Percentiles rank a stretch among this genome's conserved stretches.
These are phyloP conservation scores for Candida boleticola DNA, from an alignment of 805 yeast genomes.

Conservation along the genomic window DNA sequence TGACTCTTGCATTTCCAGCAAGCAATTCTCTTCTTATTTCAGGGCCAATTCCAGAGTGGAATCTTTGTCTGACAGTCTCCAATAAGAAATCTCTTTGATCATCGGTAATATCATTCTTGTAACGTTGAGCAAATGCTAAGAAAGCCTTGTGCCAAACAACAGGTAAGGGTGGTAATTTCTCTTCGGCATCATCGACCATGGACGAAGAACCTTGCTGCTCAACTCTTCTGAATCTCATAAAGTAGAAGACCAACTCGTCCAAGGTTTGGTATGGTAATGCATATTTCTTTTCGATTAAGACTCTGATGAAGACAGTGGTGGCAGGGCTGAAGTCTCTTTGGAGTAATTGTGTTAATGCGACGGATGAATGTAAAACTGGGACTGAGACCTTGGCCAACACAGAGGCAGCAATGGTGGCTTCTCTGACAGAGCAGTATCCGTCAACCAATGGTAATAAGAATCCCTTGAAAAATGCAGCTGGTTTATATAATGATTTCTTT, in stretches of 20 bases:
- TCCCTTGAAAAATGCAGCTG: constrained; percentile 97
- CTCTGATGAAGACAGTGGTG: constrained; percentile 84
- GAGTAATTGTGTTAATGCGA: constrained; percentile 82
- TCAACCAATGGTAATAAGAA: constrained; percentile 89
- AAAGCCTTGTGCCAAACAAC: constrained; percentile 98
- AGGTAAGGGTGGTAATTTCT: constrained; percentile 65
- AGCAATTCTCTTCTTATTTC: constrained; percentile 91
- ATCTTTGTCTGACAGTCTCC: constrained; percentile 87
- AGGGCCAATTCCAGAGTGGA: constrained; percentile 85
- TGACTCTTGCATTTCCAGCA: constrained; percentile 74
- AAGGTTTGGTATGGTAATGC: constrained; percentile 96
- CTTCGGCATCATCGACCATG: constrained; percentile 34
- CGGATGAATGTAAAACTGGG: constrained; percentile 94
- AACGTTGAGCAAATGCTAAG: constrained; percentile 90
- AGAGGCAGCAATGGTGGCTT: constrained; percentile 93
- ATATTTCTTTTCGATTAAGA: constrained; percentile 87
- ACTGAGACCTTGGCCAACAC: constrained; percentile 85
- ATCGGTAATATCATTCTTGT: constrained; percentile 96
- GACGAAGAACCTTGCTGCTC: constrained; percentile 36
- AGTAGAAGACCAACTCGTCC: constrained; percentile 90
- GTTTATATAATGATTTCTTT: constrained; percentile 91
- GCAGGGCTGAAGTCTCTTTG: constrained; percentile 85
- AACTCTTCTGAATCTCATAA: constrained; percentile 80
- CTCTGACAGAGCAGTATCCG: constrained; percentile 84
- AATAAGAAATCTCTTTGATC: constrained; percentile 94